phyloP scores from a whole-genome alignment of 2,329 filamentous ascomycete genomes.

The Ophiostoma ips region DNA sequence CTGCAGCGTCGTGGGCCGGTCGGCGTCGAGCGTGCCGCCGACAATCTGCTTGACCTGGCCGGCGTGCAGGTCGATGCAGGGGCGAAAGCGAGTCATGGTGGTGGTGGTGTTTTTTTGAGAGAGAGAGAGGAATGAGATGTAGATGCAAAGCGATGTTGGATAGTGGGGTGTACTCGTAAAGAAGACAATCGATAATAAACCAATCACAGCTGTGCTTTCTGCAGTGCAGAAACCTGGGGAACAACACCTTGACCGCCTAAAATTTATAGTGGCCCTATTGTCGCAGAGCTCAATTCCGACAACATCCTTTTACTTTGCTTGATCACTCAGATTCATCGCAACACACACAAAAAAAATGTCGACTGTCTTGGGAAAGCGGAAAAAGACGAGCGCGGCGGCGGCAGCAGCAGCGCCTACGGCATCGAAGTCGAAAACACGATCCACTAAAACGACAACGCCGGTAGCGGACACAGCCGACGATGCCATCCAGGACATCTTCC shows the following conservation, averaged over 20 bases:
- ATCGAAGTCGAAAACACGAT: no score
- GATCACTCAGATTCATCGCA: neutral
- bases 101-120: neutral
- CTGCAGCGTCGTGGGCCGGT: constrained; percentile 48
- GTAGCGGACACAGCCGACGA: constrained; percentile 17
- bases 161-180: no score
- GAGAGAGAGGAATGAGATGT: neutral
- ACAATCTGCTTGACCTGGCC: constrained; percentile 98
- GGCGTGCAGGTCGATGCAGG: constrained; percentile 95
- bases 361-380: constrained; percentile 36
- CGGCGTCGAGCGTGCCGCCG: constrained; percentile 71
- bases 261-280: neutral
- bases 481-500: constrained; percentile 61
- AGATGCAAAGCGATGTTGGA: neutral
- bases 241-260: constrained; percentile 3
- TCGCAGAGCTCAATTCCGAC: neutral
- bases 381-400: constrained; percentile 24
- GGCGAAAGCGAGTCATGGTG: constrained; percentile 73
- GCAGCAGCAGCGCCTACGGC: constrained; percentile 29
- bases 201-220: neutral
- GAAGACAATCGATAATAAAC: no score
- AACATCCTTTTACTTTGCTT: neutral
- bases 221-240: neutral
- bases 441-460: constrained; percentile 9
- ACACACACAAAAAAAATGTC: constrained; percentile 22